These are phyloP conservation scores for Neolentinus lepideus DNA, from an alignment of 1,284 basidiomycete species.

Conservation along the genomic window DNA sequence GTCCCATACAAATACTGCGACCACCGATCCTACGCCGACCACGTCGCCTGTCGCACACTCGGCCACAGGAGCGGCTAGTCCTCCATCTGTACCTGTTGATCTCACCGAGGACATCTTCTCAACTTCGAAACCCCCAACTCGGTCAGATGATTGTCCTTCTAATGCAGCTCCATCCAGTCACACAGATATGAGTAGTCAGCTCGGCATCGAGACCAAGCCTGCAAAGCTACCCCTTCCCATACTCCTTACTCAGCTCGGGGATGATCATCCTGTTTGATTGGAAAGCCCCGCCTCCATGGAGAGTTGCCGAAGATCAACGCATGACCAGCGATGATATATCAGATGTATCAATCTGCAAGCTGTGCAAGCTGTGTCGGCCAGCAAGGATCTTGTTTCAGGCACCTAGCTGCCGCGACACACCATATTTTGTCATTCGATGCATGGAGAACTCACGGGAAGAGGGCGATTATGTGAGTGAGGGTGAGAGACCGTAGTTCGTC, in stretches of 20 bases:
- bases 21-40: constrained; percentile 8
- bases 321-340: not conserved
- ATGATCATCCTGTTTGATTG: not conserved
- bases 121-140: too few relatives aligned
- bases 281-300: not conserved
- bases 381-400: too few relatives aligned
- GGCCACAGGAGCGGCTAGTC: not conserved
- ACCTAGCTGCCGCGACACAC: too few relatives aligned
- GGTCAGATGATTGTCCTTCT: not conserved
- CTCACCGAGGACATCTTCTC: too few relatives aligned
- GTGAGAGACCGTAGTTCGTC: too few relatives aligned
- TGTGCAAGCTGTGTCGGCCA: too few relatives aligned
- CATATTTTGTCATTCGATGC: too few relatives aligned
- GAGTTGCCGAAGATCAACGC: not conserved
- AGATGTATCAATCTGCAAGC: too few relatives aligned
- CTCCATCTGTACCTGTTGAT: too few relatives aligned
- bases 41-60: not conserved
- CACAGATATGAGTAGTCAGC: not conserved
- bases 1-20: constrained; percentile 22
- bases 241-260: not conserved
- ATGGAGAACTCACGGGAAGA: too few relatives aligned
- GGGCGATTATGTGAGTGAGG: too few relatives aligned
- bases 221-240: not conserved
- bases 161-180: not conserved
- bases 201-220: not conserved